Evolutionary conservation across 352 stramenopile genomes (phyloP), one percentile per base, ranked within the genome.

Genomic region (Thalassiosira livingstoniorum): DNA sequence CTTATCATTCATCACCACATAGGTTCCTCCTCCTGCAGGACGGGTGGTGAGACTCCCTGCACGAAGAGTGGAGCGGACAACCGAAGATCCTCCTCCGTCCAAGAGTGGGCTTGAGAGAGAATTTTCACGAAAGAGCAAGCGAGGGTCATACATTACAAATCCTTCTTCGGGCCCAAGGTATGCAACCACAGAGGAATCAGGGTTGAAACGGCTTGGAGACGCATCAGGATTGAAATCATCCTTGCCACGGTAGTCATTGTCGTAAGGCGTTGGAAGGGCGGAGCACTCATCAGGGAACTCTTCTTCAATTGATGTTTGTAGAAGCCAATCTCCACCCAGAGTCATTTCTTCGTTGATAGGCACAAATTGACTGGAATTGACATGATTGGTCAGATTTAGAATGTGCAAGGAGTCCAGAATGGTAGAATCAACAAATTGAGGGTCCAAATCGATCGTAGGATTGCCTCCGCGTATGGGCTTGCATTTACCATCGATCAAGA

Each of bases 231-330:
- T 85, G 1, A 5, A 39, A 13, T n/a, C 35, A 60, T 85, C 70
- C 15, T 47, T 77, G 23, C 82, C 82, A 37, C 82, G 66, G 42
- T 88, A 87, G 58, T 89, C 83, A 55, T 89, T 89, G 55, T 89
- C 83, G 37, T 85, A 87, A 15, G 83, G 83, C 35, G 70, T 68
- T 13, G 83, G 83, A 25, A 89, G 85, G 4, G 73, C 57, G n/a
- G 66, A 34, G 25, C 83, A 89, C n/a, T 62, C 58, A n/a, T 78
- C 70, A 53, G n/a, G n/a, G n/a, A n/a, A n/a, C n/a, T n/a, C n/a
- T n/a, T 89, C 75, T 54, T 87, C 42, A 21, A 89, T 64, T 27
- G 43, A 21, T 61, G 78, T 65, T 39, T 78, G 34, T 18, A 87
- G 66, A 5, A 89, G 79, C 57, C 65, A 75, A 73, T 89, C 83